Evolutionary conservation across 2,329 filamentous ascomycete species (phyloP), one percentile per base, ranked within the genome.

Genomic region (Colletotrichum tofieldiae): DNA sequence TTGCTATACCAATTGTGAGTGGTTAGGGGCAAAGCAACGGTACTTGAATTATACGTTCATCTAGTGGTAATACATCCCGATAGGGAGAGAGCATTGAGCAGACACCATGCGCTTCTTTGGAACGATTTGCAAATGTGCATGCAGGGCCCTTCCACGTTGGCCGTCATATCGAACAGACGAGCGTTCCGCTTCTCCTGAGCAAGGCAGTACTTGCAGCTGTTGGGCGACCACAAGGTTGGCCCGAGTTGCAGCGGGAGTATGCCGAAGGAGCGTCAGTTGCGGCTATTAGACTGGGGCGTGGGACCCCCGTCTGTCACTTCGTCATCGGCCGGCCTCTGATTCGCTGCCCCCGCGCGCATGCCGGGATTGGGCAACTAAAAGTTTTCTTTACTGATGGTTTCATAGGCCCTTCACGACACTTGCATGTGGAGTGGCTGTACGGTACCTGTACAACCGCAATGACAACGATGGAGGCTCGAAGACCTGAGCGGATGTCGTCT

Each of bases 51-150:
- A 64, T 69, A 69, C 45, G 65, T 60, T 71, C 58, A 69, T 68
- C 45, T 72, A 72, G 65, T 72, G 47, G 60, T 72, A 72, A 72
- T 72, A 70, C 70, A 69, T 54, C 66, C 59, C 70, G 39, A 41
- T 23, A 60, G 47, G 56, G 59, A 41, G 39, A 72, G 54, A 70
- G 59, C 66, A 59, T 60, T 72, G 54, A 60, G 11, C 37, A 35
- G 39, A 65, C 49, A 47, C 5, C 12, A 35, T n/a, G 52, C 20
- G 39, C 8, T n/a, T 32, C 63, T 47, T 55, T 45, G 29, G 2
- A n/a, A 39, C 18, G 58, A 37, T 39, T 7, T 41, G 16, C 37
- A 37, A 8, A 8, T n/a, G 14, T 26, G 26, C 16, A 37, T 37
- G 35, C 35, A 37, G 35, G 35, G 35, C 35, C 35, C 9, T 29